Percentiles rank a stretch among this genome's conserved stretches.
These are phyloP conservation scores for Oryza meridionalis DNA, from an alignment of 176 grass and related monocot species.

Conservation along the genomic window DNA sequence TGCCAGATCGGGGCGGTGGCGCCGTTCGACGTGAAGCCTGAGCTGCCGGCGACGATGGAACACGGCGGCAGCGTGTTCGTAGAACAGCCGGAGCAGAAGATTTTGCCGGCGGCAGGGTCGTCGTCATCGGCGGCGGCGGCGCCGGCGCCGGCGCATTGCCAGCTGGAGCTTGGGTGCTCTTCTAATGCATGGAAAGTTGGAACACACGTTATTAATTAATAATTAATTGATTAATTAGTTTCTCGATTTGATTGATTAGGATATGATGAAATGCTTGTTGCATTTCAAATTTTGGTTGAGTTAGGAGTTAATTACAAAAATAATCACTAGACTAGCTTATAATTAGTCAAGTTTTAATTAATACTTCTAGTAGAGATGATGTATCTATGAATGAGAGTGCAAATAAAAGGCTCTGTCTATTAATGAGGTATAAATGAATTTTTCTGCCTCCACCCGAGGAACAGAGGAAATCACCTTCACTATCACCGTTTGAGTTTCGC, in stretches of 20 bases:
- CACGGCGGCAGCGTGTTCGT: not conserved
- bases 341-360: conserved; percentile 2
- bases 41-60: not conserved
- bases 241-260: not conserved
- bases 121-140: not conserved
- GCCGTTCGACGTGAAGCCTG: conserved; percentile 33
- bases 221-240: not conserved
- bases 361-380: too few species aligned
- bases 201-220: not conserved
- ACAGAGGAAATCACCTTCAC: too few species aligned
- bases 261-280: conserved; percentile 2
- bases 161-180: conserved; percentile 46
- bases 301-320: not conserved
- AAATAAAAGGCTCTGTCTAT: too few species aligned
- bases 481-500: too few species aligned
- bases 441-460: too few species aligned
- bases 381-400: too few species aligned
- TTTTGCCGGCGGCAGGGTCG: not conserved
- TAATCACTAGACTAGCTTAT: not conserved
- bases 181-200: conserved; percentile 35
- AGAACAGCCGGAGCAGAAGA: not conserved
- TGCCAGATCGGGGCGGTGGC: conserved; percentile 13
- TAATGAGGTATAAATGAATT: too few species aligned
- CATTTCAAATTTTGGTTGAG: conserved; percentile 15
- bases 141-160: conserved; percentile 16